Evolutionary conservation across 441 rosid species (phyloP).

Genomic region (Populus trichocarpa): DNA sequence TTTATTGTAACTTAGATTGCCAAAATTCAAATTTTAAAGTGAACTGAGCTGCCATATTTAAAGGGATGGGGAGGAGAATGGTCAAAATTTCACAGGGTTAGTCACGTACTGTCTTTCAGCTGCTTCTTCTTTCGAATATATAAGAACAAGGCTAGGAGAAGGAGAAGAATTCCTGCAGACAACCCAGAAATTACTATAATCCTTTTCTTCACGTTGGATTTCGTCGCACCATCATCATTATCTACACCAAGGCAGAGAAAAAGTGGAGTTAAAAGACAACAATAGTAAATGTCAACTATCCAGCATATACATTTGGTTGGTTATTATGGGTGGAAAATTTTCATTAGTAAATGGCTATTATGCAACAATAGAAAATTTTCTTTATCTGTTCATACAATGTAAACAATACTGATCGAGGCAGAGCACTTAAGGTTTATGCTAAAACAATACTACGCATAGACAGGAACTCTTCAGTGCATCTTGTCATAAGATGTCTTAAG

Average conservation of each 20-base stretch:
- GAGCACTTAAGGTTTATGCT: no score
- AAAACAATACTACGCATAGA: background rate
- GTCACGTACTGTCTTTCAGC: background rate
- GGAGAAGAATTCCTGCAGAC: no score
- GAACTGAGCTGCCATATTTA: background rate
- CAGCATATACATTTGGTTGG: no score
- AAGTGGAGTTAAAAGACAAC: background rate
- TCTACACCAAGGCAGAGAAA: background rate
- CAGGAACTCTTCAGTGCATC: background rate
- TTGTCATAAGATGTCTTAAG: background rate
- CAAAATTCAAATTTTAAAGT: no score
- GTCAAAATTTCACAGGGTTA: no score
- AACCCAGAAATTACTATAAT: no score
- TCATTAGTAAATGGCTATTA: no score
- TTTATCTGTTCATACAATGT: no score
- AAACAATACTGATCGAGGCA: no score
- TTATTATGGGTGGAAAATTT: no score
- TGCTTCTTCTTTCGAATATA: background rate
- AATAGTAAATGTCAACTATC: background rate
- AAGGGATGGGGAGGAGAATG: background rate
- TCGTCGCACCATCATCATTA: background rate
- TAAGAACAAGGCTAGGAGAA: background rate
- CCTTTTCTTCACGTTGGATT: background rate
- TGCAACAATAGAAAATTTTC: no score
- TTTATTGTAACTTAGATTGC: no score